Conservation (phyloP, 805 yeast species). For the Cyberlindnera euphorbiae region DNA sequence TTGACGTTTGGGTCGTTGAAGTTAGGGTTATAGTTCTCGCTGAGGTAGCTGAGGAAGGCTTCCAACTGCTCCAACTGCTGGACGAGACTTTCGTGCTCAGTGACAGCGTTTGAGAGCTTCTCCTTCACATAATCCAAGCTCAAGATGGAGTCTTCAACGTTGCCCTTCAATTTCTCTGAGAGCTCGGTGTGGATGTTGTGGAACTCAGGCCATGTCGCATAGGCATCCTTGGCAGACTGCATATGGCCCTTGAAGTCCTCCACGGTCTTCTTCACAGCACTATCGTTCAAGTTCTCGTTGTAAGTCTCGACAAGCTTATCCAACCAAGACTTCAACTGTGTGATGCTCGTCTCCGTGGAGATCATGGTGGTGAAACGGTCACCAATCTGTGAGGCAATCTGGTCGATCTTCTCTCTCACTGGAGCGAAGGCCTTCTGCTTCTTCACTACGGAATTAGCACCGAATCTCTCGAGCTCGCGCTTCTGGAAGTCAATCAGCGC, state of each 20-base stretch:
- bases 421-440: slow-evolving; percentile 14
- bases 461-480: slow-evolving; percentile 12
- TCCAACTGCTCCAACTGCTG: slow-evolving; percentile 35
- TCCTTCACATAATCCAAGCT: slow-evolving; percentile 6
- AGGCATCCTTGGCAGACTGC: slow-evolving; percentile 6
- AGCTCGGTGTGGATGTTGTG: background rate
- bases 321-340: slow-evolving; percentile 34
- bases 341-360: slow-evolving; percentile 21
- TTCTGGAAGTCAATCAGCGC: slow-evolving; percentile 5
- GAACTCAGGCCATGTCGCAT: slow-evolving; percentile 1
- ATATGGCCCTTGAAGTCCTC: slow-evolving; percentile 31
- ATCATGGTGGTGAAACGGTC: slow-evolving; percentile 20
- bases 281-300: slow-evolving; percentile 81
- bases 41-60: slow-evolving; percentile 38
- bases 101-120: slow-evolving; percentile 7
- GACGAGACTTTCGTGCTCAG: slow-evolving; percentile 12
- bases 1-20: slow-evolving; percentile 74
- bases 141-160: background rate
- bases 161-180: background rate
- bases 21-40: slow-evolving; percentile 62
- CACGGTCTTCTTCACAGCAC: slow-evolving; percentile 75
- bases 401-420: slow-evolving; percentile 5
- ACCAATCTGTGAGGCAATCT: slow-evolving; percentile 13
- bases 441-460: slow-evolving; percentile 1
- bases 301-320: slow-evolving; percentile 49